A percentile compares a stretch with the other conserved stretches of the same genome.
These are phyloP conservation scores for Aspergillus neotritici DNA, from an alignment of 2,329 filamentous ascomycete genomes.

Conservation along the genomic window DNA sequence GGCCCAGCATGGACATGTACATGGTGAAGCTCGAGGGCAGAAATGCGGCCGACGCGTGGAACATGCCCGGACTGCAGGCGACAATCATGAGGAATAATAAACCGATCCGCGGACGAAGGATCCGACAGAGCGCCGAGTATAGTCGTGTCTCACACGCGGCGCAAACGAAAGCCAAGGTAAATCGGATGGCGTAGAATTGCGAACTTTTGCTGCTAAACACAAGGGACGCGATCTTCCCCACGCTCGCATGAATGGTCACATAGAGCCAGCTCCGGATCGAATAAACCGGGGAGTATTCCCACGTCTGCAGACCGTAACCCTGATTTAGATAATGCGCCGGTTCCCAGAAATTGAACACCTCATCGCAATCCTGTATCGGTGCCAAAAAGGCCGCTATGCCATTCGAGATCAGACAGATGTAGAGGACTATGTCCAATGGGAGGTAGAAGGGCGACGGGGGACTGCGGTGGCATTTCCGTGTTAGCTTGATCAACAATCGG, in stretches of 20 bases:
- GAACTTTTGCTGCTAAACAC: constrained; percentile 42
- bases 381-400: constrained; percentile 71
- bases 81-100: constrained; percentile 75
- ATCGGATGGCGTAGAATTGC: constrained; percentile 85
- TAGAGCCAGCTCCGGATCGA: constrained; percentile 96
- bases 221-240: constrained; percentile 62
- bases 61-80: constrained; percentile 81
- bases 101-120: constrained; percentile 75
- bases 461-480: constrained; percentile 17
- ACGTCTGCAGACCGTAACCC: constrained; percentile 90
- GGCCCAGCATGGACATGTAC: constrained; percentile 83
- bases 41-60: constrained; percentile 80
- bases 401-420: constrained; percentile 69
- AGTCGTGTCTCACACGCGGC: constrained; percentile 76
- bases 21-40: constrained; percentile 95
- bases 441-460: constrained; percentile 52
- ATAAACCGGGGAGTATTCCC: constrained; percentile 96
- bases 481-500: background rate
- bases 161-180: constrained; percentile 67
- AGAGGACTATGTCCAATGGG: constrained; percentile 71
- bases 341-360: constrained; percentile 99
- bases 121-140: constrained; percentile 69
- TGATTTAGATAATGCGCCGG: constrained; percentile 90
- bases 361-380: constrained; percentile 96
- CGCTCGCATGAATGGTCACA: constrained; percentile 67